Evolutionary conservation across 2,329 filamentous ascomycete species (phyloP).

Genomic region (Ophiostoma novo-ulmi): DNA sequence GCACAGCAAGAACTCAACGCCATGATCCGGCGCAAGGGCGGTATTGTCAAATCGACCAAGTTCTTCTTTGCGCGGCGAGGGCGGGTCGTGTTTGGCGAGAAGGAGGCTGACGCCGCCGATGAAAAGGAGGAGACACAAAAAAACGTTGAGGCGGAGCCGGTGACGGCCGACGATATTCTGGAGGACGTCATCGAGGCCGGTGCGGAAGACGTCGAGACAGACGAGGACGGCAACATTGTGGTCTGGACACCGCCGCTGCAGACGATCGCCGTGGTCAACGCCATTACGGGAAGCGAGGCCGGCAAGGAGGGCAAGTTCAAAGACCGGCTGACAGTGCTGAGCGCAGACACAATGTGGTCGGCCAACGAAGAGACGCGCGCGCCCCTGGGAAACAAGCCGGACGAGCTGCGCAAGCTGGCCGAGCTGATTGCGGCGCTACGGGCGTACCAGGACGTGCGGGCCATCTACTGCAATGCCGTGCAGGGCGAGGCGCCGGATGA

Average conservation of each 20-base stretch:
- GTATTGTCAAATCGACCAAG: constrained; percentile 64
- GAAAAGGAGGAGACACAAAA: constrained; percentile 64
- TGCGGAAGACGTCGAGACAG: constrained; percentile 62
- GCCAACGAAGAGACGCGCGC: constrained; percentile 75
- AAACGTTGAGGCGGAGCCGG: not conserved
- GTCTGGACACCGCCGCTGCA: constrained; percentile 64
- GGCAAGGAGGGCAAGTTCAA: constrained; percentile 40
- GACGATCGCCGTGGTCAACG: constrained; percentile 59
- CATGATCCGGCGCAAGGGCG: constrained; percentile 66
- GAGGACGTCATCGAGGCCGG: constrained; percentile 80
- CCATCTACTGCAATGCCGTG: constrained; percentile 67
- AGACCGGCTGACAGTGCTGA: constrained; percentile 62
- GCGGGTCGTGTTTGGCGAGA: constrained; percentile 59
- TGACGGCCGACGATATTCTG: constrained; percentile 68
- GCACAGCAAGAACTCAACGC: constrained; percentile 67
- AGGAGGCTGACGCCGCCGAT: constrained; percentile 59
- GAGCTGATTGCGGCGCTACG: constrained; percentile 56
- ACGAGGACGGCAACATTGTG: constrained; percentile 64
- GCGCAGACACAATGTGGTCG: constrained; percentile 78
- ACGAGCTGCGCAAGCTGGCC: constrained; percentile 52
- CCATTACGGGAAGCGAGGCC: constrained; percentile 39
- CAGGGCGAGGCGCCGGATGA: constrained; percentile 49
- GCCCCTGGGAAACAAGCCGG: constrained; percentile 47
- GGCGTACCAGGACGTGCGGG: constrained; percentile 69
- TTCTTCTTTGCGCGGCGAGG: constrained; percentile 85